These are phyloP conservation scores for Neonothopanus nambi DNA, from an alignment of 1,284 basidiomycete genomes.

Conservation along the genomic window DNA sequence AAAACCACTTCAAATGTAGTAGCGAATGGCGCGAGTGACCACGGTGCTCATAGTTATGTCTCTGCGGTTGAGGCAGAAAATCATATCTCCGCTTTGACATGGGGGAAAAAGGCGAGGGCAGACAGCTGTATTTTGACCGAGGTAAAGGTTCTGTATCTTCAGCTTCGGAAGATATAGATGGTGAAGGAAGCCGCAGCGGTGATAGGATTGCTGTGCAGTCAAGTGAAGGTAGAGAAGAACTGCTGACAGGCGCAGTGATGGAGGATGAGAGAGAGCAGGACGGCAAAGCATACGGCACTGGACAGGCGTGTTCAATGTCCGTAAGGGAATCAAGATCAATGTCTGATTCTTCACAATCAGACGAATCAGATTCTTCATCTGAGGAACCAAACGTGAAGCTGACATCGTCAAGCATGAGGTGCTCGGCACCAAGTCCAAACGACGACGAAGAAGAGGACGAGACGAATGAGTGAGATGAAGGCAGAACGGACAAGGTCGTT, in stretches of 20 bases:
- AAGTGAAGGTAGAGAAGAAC: not conserved
- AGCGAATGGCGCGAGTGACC: conserved; percentile 62
- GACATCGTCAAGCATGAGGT: conserved; percentile 5
- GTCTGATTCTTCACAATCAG: conserved; percentile 12
- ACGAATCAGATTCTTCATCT: conserved; percentile 6
- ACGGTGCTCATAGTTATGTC: conserved; percentile 45
- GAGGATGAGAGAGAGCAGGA: not conserved
- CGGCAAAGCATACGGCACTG: conserved; percentile 1
- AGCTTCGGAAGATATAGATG: not conserved
- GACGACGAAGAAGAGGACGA: conserved; percentile 2
- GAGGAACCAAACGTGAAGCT: conserved; percentile 11
- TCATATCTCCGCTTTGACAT: not conserved
- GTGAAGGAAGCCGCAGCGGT: not conserved
- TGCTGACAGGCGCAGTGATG: not conserved
- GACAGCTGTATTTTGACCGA: conserved; percentile 9
- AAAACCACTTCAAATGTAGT: conserved; percentile 57
- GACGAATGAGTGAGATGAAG: not conserved
- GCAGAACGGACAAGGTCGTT: not conserved
- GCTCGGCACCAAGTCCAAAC: not conserved
- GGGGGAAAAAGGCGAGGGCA: conserved; percentile 13
- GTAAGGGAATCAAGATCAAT: conserved; percentile 12
- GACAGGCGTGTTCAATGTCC: conserved; percentile 3
- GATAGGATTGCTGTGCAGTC: not conserved
- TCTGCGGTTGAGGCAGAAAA: conserved; percentile 20
- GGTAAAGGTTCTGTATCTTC: not conserved